Conservation (phyloP, 1,284 basidiomycete species). For the Cerioporus squamosus region DNA sequence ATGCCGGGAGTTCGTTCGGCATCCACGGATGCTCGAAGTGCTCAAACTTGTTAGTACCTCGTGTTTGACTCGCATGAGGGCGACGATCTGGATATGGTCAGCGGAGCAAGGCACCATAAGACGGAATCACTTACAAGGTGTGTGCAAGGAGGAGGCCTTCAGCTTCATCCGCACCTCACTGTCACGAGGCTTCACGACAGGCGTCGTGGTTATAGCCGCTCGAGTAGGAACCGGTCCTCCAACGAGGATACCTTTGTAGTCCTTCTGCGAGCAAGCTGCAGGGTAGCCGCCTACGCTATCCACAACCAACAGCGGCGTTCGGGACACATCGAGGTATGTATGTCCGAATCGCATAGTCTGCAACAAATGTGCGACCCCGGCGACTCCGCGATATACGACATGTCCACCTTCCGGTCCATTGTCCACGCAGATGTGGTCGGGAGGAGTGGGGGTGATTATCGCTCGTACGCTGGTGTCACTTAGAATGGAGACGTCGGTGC, state of each 20-base stretch:
- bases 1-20: neutral
- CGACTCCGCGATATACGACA: neutral
- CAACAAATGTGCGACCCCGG: neutral
- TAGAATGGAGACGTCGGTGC: neutral
- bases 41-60: slow-evolving; percentile 8
- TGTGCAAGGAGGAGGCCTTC: neutral
- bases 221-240: neutral
- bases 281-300: neutral
- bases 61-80: neutral
- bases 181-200: neutral
- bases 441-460: neutral
- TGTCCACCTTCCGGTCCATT: neutral
- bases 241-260: neutral
- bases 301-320: neutral
- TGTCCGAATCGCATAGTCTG: neutral
- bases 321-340: neutral
- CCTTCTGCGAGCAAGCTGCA: neutral
- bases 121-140: too few species aligned
- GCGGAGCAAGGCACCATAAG: too few species aligned
- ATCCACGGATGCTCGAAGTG: slow-evolving; percentile 7
- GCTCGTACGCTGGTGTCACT: neutral
- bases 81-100: too few species aligned
- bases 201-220: neutral
- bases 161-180: neutral
- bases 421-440: neutral